These are phyloP conservation scores for Aspergillus sclerotioniger DNA, from an alignment of 495 filamentous ascomycete genomes.

Conservation along the genomic window DNA sequence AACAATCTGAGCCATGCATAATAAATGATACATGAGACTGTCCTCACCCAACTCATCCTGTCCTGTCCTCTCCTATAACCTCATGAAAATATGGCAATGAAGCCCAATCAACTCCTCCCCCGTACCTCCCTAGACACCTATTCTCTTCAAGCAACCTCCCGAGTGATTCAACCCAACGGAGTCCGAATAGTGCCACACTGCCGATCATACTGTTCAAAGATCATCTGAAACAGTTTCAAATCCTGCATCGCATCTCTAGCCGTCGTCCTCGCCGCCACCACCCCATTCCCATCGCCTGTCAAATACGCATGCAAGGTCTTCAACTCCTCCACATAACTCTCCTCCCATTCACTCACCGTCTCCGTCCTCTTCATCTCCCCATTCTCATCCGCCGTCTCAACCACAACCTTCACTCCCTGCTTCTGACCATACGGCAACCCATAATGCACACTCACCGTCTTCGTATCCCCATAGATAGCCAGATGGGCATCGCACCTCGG, in stretches of 20 bases:
- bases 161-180: slow-evolving; percentile 28
- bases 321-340: slow-evolving; percentile 52
- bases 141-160: no score
- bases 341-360: slow-evolving; percentile 45
- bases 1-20: neutral
- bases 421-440: slow-evolving; percentile 52
- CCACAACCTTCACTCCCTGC: slow-evolving; percentile 45
- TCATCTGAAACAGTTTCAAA: slow-evolving; percentile 34
- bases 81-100: neutral
- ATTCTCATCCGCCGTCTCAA: slow-evolving; percentile 44
- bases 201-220: slow-evolving; percentile 43
- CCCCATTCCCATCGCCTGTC: slow-evolving; percentile 28
- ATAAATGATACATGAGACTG: neutral
- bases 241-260: slow-evolving; percentile 50
- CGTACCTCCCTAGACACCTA: neutral
- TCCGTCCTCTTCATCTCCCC: slow-evolving; percentile 32
- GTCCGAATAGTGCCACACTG: slow-evolving; percentile 45
- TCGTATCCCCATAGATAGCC: slow-evolving; percentile 49
- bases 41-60: neutral
- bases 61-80: neutral
- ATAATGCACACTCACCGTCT: slow-evolving; percentile 48
- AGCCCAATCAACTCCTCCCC: neutral
- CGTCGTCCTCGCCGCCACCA: slow-evolving; percentile 44
- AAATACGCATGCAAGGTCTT: slow-evolving; percentile 48
- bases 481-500: slow-evolving; percentile 58